These are phyloP conservation scores for Lodderomyces elongisporus DNA, from an alignment of 1,139 yeast species.

Conservation along the genomic window DNA sequence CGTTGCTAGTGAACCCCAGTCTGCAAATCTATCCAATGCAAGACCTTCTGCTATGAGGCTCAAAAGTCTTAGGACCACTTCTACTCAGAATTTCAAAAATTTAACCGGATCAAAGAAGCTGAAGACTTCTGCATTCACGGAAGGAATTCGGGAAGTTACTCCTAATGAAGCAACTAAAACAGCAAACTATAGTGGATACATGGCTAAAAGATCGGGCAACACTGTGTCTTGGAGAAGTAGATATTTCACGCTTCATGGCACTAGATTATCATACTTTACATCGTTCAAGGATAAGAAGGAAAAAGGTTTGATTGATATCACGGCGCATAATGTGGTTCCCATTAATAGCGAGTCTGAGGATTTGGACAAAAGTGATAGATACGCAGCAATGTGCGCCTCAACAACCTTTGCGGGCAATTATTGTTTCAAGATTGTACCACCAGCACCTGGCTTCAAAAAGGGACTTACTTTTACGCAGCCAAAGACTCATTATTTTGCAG, in stretches of 20 bases:
- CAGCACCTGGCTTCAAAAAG: slow-evolving; percentile 94
- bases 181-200: slow-evolving; percentile 87
- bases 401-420: slow-evolving; percentile 89
- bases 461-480: slow-evolving; percentile 97
- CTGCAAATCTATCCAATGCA: slow-evolving; percentile 5
- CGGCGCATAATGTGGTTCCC: slow-evolving; percentile 85
- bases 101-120: slow-evolving; percentile 44
- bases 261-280: slow-evolving; percentile 83
- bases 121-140: slow-evolving; percentile 89
- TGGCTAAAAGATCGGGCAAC: slow-evolving; percentile 82
- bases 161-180: slow-evolving; percentile 76
- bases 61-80: slow-evolving; percentile 39
- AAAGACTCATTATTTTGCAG: slow-evolving; percentile 92
- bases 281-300: slow-evolving; percentile 78
- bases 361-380: slow-evolving; percentile 65
- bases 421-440: slow-evolving; percentile 91
- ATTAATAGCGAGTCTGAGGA: slow-evolving; percentile 48
- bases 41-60: slow-evolving; percentile 23
- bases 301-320: slow-evolving; percentile 89
- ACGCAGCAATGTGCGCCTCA: slow-evolving; percentile 84
- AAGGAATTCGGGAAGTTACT: slow-evolving; percentile 73
- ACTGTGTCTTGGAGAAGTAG: slow-evolving; percentile 90
- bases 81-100: slow-evolving; percentile 41
- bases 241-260: slow-evolving; percentile 86
- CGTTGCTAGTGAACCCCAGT: slow-evolving; percentile 25